Conservation (phyloP, 2,329 filamentous ascomycete species). For the Fusarium chaquense region DNA sequence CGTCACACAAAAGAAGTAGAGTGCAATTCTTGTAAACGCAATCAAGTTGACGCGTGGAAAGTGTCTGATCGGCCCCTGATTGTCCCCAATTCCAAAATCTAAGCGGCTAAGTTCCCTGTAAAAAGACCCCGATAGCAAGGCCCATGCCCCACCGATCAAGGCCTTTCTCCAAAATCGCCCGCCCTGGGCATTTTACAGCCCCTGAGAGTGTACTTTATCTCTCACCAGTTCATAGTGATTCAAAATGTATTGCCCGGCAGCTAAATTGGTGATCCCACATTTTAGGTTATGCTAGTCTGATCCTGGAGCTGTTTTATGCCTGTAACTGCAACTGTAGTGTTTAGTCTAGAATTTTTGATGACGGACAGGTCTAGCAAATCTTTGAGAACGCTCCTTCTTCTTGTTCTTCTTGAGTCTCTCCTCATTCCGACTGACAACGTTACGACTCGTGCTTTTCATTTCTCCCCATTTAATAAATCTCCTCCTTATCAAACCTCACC, state of each 20-base stretch:
- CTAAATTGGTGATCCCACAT: slow-evolving; percentile 44
- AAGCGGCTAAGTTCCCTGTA: slow-evolving; percentile 20
- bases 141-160: slow-evolving; percentile 25
- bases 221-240: neutral
- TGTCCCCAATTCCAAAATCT: slow-evolving; percentile 10
- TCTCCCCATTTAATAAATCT: slow-evolving; percentile 8
- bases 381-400: slow-evolving; percentile 22
- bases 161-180: slow-evolving; percentile 28
- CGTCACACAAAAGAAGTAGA: neutral
- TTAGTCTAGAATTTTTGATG: slow-evolving; percentile 2
- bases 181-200: slow-evolving; percentile 21
- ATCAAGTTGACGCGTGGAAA: slow-evolving; percentile 30
- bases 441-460: slow-evolving; percentile 25
- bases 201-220: slow-evolving; percentile 26
- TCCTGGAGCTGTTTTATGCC: slow-evolving; percentile 21
- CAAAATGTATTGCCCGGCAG: slow-evolving; percentile 17
- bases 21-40: neutral
- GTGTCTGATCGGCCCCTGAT: slow-evolving; percentile 31
- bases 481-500: neutral
- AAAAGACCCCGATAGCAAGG: slow-evolving; percentile 16
- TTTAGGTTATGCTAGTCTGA: slow-evolving; percentile 29
- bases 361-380: slow-evolving; percentile 8
- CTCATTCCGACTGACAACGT: slow-evolving; percentile 24
- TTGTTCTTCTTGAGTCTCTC: slow-evolving; percentile 19
- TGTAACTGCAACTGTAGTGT: slow-evolving; percentile 3